These are phyloP conservation scores for Penicillium pulvis DNA, from an alignment of 495 filamentous ascomycete genomes.

Conservation along the genomic window DNA sequence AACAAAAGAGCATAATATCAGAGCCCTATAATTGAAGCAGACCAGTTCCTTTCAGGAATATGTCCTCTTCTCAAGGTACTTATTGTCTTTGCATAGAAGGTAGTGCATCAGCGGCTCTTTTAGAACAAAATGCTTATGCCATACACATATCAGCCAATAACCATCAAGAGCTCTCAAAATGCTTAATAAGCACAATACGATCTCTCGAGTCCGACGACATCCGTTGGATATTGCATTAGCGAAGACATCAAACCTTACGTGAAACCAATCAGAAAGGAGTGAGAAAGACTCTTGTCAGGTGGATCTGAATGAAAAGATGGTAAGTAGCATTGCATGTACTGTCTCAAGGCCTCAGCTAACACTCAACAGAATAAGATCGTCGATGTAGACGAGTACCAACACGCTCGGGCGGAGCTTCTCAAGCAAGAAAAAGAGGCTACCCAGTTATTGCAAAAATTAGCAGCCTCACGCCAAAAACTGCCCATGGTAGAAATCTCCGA, in stretches of 20 bases:
- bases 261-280: neutral
- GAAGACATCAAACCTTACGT: neutral
- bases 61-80: no score
- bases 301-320: neutral
- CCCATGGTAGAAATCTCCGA: slow-evolving; percentile 40
- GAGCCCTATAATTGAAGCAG: no score
- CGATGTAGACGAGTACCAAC: slow-evolving; percentile 35
- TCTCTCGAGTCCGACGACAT: no score
- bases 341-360: neutral
- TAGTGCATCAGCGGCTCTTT: no score
- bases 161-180: no score
- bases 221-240: no score
- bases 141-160: no score
- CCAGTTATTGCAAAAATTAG: slow-evolving; percentile 30
- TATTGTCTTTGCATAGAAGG: no score
- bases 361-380: slow-evolving; percentile 6
- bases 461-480: slow-evolving; percentile 33
- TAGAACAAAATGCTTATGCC: no score
- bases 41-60: no score
- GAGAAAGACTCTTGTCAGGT: neutral
- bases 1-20: no score
- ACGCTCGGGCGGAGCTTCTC: slow-evolving; percentile 42
- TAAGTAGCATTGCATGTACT: neutral
- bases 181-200: no score
- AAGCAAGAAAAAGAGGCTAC: slow-evolving; percentile 42